These are phyloP conservation scores for Juglanconis oblonga DNA, from an alignment of 2,329 filamentous ascomycete species.

Conservation along the genomic window DNA sequence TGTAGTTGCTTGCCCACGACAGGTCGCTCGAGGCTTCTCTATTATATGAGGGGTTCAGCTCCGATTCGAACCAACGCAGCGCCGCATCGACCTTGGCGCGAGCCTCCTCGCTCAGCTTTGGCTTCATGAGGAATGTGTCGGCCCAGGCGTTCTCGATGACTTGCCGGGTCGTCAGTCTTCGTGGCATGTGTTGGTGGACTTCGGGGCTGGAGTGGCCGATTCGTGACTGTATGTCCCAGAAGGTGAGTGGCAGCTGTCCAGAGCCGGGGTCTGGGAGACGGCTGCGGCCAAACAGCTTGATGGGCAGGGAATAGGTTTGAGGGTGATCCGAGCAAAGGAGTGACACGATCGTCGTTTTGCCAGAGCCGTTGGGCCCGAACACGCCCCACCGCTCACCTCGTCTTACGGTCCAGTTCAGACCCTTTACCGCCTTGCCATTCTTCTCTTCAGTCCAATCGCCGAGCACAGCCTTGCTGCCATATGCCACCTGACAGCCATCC, in stretches of 20 bases:
- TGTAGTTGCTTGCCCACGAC: conserved; percentile 64
- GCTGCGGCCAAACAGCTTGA: conserved; percentile 79
- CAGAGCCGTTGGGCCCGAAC: conserved; percentile 90
- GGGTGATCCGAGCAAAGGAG: conserved; percentile 95
- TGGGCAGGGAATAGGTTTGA: conserved; percentile 84
- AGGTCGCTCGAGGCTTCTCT: conserved; percentile 27
- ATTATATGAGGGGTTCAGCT: conserved; percentile 61
- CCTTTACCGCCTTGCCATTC: conserved; percentile 49
- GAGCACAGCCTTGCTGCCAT: conserved; percentile 73
- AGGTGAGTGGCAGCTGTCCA: conserved; percentile 68
- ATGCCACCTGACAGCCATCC: conserved; percentile 77
- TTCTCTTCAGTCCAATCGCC: conserved; percentile 73
- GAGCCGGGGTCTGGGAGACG: conserved; percentile 72
- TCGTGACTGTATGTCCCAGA: conserved; percentile 87
- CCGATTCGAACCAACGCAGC: conserved; percentile 73
- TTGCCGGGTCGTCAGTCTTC: conserved; percentile 67
- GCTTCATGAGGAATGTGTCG: conserved; percentile 75
- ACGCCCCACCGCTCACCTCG: conserved; percentile 87
- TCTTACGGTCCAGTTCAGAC: conserved; percentile 79
- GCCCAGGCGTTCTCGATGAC: conserved; percentile 86
- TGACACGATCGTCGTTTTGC: conserved; percentile 92
- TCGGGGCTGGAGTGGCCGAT: conserved; percentile 94
- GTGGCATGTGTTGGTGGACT: conserved; percentile 89
- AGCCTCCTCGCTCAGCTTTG: conserved; percentile 59
- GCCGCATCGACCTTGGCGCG: conserved; percentile 63